Base-by-base conservation (phyloP, 768 basidiomycete species). In the Mrakia blollopis region DNA sequence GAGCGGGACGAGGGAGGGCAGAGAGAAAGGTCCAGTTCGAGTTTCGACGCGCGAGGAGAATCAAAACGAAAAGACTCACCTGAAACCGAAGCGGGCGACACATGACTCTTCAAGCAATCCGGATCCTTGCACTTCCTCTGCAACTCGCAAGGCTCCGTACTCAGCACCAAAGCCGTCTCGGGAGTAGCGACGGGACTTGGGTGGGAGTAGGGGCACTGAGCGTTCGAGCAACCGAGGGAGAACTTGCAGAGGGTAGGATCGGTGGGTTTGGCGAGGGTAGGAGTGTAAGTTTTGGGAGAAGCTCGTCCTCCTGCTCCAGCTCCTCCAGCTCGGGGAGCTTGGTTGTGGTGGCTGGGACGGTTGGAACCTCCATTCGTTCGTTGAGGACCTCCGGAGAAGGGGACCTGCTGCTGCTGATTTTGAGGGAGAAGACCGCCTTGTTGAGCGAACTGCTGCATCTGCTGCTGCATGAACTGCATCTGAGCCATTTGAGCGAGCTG, bases 121-220 rank as follows among this genome's bases (percentile, higher is more conserved):
- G 92, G 90, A 83, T 99, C 94, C 81, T 91, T 90, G 84, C 97
- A 99, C 65, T 91, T 86, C 82, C 90, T 91, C 25, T 92, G 92
- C 69, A 90, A 89, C 80, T 94, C 92, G 83, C 97, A 99, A 28
- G 93, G 86, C 76, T 98, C 96, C 76, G 92, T 94, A 80, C 92
- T 96, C 75, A 99, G 86, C 1, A 98, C 97, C 79, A 99, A 88
- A 13, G 95, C 97, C 80, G 92, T 94, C 85, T 96, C 94, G 44
- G 91, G 87, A 25, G 96, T 97, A 9, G 97, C 95, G 4, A 94
- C 93, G n/a, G 97, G 97, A 13, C 92, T 94, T 7, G 97, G 95
- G 83, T 99, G 97, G 13, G 93, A 93, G 83, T 89, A 98, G 25
- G 91, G 87, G 83, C 97, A 99, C 65, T 90, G 87, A 0, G 91